Percentiles rank a stretch among this genome's conserved stretches.
phyloP scores from a whole-genome alignment of 371 early-diverging fungal species.

The Syncephalastrum contaminatum region DNA sequence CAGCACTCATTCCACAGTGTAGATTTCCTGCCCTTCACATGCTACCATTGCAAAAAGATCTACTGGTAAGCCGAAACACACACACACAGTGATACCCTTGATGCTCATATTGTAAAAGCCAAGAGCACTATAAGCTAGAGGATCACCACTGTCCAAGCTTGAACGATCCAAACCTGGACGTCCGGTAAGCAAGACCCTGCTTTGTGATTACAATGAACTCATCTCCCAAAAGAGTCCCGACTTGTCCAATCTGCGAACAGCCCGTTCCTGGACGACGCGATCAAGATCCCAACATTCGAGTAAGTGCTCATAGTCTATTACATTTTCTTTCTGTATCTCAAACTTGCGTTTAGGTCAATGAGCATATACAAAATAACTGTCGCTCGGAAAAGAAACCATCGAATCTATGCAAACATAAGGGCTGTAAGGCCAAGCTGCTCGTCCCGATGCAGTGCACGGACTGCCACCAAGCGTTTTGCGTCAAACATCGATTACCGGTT shows the following conservation, averaged over 20 bases:
- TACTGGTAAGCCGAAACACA: slow-evolving; percentile 42
- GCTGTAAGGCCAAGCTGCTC: slow-evolving; percentile 55
- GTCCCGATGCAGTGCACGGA: slow-evolving; percentile 59
- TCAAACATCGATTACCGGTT: slow-evolving; percentile 61
- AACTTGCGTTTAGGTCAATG: slow-evolving; percentile 33
- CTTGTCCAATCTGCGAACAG: slow-evolving; percentile 62
- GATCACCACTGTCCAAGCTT: slow-evolving; percentile 52
- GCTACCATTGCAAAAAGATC: slow-evolving; percentile 53
- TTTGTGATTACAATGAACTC: too few species aligned
- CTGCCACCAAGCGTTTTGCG: slow-evolving; percentile 60
- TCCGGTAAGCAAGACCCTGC: slow-evolving; percentile 25
- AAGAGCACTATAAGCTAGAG: slow-evolving; percentile 62
- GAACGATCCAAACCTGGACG: slow-evolving; percentile 47
- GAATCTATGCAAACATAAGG: slow-evolving; percentile 54
- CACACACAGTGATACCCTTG: neutral
- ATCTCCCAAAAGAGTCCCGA: slow-evolving; percentile 46
- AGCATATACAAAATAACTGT: slow-evolving; percentile 63
- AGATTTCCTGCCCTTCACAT: slow-evolving; percentile 64
- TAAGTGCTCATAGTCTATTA: neutral
- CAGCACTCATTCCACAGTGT: neutral
- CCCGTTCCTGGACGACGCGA: slow-evolving; percentile 66
- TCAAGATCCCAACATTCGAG: slow-evolving; percentile 61
- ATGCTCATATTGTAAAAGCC: slow-evolving; percentile 33
- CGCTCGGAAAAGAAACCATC: slow-evolving; percentile 47
- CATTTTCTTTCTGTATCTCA: too few species aligned